These are phyloP conservation scores for Yamadazyma akitaensis DNA, from an alignment of 805 yeast genomes.

Conservation along the genomic window DNA sequence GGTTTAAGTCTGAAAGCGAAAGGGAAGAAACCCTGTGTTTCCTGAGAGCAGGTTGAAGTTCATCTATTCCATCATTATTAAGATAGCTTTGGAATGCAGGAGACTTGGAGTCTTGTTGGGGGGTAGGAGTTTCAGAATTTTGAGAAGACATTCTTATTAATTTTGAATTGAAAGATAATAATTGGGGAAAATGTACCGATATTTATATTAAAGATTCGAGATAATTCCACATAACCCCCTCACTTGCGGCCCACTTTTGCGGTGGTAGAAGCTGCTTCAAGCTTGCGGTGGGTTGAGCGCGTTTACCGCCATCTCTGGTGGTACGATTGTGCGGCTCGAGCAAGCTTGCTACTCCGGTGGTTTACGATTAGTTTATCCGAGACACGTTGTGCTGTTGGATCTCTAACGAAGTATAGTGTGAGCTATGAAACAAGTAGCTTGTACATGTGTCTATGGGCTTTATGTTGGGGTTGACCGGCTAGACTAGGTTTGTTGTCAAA, in stretches of 20 bases:
- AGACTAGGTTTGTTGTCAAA: neutral
- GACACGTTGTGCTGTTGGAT: neutral
- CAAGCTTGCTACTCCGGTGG: conserved; percentile 3
- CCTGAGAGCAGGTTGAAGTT: conserved; percentile 58
- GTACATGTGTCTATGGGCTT: no score
- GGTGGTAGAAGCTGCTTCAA: no score
- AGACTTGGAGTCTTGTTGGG: conserved; percentile 7
- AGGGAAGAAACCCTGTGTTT: conserved; percentile 63
- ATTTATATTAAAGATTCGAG: conserved; percentile 1
- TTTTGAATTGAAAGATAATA: neutral
- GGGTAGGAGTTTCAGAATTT: conserved; percentile 1
- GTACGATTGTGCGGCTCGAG: neutral
- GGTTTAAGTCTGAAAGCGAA: conserved; percentile 62
- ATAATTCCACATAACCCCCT: neutral
- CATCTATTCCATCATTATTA: conserved; percentile 72
- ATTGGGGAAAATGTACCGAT: neutral
- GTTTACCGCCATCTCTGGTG: neutral
- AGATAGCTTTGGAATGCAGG: conserved; percentile 49
- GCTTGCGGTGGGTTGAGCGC: neutral
- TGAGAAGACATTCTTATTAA: conserved; percentile 3
- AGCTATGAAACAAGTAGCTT: no score
- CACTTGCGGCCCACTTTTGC: neutral
- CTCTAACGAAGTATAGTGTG: neutral
- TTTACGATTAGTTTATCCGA: neutral
- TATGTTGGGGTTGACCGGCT: neutral